These are phyloP conservation scores for Syzygium jambos DNA, from an alignment of 345 rosid genomes.

Conservation along the genomic window DNA sequence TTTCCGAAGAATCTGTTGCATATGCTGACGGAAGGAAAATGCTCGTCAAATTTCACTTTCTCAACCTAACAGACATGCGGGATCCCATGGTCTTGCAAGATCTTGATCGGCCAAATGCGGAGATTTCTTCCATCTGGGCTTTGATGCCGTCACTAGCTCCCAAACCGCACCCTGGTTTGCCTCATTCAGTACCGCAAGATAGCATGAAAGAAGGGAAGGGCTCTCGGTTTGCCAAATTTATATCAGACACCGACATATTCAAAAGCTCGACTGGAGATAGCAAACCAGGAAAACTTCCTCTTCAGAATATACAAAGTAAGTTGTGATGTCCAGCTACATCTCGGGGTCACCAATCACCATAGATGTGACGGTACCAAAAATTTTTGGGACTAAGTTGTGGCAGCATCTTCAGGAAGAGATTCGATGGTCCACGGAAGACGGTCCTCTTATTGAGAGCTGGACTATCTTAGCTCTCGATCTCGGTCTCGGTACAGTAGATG, in stretches of 20 bases:
- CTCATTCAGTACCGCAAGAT: conserved; percentile 29
- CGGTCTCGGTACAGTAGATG: background rate
- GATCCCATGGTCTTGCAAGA: conserved; percentile 36
- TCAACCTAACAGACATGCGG: conserved; percentile 37
- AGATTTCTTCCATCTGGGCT: conserved; percentile 74
- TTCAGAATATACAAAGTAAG: conserved; percentile 38
- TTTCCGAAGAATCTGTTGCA: background rate
- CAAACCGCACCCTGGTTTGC: conserved; percentile 38
- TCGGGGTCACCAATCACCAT: background rate
- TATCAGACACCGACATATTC: conserved; percentile 43
- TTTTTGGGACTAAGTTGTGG: background rate
- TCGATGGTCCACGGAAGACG: background rate
- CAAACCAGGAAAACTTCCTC: conserved; percentile 18
- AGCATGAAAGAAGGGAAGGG: conserved; percentile 47
- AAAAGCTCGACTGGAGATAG: conserved; percentile 18
- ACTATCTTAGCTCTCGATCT: background rate
- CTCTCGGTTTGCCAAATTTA: conserved; percentile 75
- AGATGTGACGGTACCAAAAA: background rate
- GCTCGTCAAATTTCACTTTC: background rate
- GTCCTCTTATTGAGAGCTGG: background rate
- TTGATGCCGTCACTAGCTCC: conserved; percentile 66
- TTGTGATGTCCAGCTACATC: conserved; percentile 26
- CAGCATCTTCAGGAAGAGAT: background rate
- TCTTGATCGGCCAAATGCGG: conserved; percentile 58
- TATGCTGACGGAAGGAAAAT: background rate